Base-by-base conservation (phyloP, 164 flowering plant genomes). In the Santalum album region DNA sequence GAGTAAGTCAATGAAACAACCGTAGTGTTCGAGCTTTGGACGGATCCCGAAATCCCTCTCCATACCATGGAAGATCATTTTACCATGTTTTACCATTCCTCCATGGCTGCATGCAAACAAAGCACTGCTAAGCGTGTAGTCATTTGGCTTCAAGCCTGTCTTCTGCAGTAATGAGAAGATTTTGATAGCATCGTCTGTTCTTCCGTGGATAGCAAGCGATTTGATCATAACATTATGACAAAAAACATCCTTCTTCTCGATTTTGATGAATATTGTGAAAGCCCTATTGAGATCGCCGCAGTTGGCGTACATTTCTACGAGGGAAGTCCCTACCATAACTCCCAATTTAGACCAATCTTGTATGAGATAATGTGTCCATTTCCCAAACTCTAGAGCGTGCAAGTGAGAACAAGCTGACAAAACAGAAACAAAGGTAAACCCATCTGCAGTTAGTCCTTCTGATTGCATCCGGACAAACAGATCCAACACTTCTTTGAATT, bases 31-130 rank as follows among this genome's bases (percentile, higher is more conserved):
- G 1, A 72, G 52, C 57, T 53, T 65, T 3, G 81, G 78, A 34
- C 54, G 45, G 14, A 69, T 34, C 35, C 71, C 58, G 32, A 56
- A 77, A 22, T 65, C 69, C 25, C 45, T 69, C 50, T 67, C 59
- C 71, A 74, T 74, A 25, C 56, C 29, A 17, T 56, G 0, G 23
- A 74, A 77, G 21, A 74, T 69, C 27, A 18, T 52, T 25, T 35
- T 59, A 39, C 76, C 77, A 24, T 72, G 69, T 25, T 75, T 70
- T 10, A 70, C n/a, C n/a, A n/a, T n/a, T n/a, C n/a, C n/a, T n/a
- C n/a, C n/a, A n/a, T n/a, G n/a, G n/a, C 69, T 69, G 57, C 86
- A 80, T n/a, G 86, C 82, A 23, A 77, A 77, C 36, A 80, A 60
- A 19, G 78, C n/a, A n/a, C 72, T 43, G 10, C 55, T 59, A 27